Conservation (phyloP, 768 basidiomycete genomes). For the Psilocybe sp. region DNA sequence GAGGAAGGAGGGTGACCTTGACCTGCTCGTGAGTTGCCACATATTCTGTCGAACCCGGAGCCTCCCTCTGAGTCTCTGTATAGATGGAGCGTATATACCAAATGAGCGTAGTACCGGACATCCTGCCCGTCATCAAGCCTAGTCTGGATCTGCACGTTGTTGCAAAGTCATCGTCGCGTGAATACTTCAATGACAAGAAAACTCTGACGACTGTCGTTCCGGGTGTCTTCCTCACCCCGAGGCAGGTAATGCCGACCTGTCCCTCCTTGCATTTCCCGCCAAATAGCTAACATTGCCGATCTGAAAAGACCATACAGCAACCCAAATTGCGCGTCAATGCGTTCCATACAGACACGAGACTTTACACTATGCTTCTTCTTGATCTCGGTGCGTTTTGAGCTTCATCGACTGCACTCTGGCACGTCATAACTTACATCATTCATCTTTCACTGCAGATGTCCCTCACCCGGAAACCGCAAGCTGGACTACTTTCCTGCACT, state of each 20-base stretch:
- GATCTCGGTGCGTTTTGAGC: constrained; percentile 72
- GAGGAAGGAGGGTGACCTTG: constrained; percentile 81
- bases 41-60: not conserved
- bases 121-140: constrained; percentile 70
- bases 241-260: constrained; percentile 49
- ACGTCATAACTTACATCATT: not conserved
- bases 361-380: constrained; percentile 87
- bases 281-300: not conserved
- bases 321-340: constrained; percentile 71
- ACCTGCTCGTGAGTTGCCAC: constrained; percentile 64
- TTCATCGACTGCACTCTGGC: no score
- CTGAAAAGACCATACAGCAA: constrained; percentile 54
- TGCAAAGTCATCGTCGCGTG: constrained; percentile 31
- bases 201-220: constrained; percentile 56
- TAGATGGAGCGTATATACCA: constrained; percentile 93
- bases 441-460: constrained; percentile 51
- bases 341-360: constrained; percentile 75
- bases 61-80: not conserved
- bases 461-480: constrained; percentile 67
- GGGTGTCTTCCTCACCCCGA: constrained; percentile 63
- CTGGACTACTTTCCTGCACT: constrained; percentile 78
- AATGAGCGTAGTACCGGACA: constrained; percentile 89
- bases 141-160: constrained; percentile 72
- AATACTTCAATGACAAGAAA: constrained; percentile 30
- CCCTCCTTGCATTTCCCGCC: not conserved